Conservation (phyloP, 1,284 basidiomycete genomes). For the Ganoderma lucidum region DNA sequence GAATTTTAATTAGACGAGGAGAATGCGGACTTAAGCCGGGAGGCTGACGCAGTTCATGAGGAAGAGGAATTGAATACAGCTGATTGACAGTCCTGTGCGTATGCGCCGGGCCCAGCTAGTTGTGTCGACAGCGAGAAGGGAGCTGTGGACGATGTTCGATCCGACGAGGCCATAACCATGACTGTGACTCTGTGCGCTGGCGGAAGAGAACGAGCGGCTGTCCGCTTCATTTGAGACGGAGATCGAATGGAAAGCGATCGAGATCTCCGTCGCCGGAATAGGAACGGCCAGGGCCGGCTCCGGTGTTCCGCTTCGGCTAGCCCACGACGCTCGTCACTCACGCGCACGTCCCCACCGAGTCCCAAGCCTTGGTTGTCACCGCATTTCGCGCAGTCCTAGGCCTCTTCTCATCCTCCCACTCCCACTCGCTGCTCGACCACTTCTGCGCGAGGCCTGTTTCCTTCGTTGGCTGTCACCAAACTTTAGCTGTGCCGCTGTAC, state of each 20-base stretch:
- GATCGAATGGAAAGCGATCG: not conserved
- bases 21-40: not conserved
- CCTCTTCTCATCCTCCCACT: not conserved
- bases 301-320: not conserved
- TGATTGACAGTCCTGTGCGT: not conserved
- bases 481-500: conserved; percentile 14
- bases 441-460: not conserved
- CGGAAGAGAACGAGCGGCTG: not conserved
- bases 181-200: not conserved
- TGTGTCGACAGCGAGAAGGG: not conserved
- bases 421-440: not conserved
- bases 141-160: not conserved
- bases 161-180: not conserved
- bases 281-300: not conserved
- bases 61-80: not conserved
- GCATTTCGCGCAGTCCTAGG: not conserved
- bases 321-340: not conserved
- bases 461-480: not conserved
- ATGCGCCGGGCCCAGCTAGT: not conserved
- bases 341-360: not conserved
- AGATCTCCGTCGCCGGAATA: not conserved
- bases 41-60: not conserved
- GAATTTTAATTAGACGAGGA: not conserved
- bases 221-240: not conserved
- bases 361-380: conserved; percentile 3